These are phyloP conservation scores for Jimgerdemannia flammicorona DNA, from an alignment of 192 early-diverging fungal genomes.

Conservation along the genomic window DNA sequence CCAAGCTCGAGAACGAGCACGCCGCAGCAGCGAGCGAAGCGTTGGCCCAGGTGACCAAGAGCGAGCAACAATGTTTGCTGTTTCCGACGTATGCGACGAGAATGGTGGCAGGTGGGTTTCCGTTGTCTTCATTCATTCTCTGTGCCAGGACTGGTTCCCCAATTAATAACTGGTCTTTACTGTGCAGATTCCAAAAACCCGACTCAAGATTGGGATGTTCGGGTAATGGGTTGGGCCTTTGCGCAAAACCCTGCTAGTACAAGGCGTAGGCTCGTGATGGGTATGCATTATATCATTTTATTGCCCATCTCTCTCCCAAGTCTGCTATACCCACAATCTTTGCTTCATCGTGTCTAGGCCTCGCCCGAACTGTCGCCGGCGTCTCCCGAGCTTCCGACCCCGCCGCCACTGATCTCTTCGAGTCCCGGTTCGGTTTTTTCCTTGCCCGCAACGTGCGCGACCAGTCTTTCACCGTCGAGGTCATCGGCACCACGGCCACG, in stretches of 20 bases:
- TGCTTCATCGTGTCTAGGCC: conserved; percentile 13
- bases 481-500: conserved; percentile 38
- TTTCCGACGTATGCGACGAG: conserved; percentile 47
- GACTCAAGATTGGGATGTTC: conserved; percentile 15
- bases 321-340: too few species aligned
- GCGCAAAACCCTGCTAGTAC: conserved; percentile 18
- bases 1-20: neutral
- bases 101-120: neutral
- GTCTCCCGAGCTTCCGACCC: conserved; percentile 12
- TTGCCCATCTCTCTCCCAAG: neutral
- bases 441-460: conserved; percentile 45
- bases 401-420: conserved; percentile 10
- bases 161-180: too few species aligned
- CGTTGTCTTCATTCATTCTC: too few species aligned
- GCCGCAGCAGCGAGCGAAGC: neutral
- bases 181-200: neutral
- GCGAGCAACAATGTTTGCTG: conserved; percentile 37
- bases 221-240: conserved; percentile 30
- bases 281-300: conserved; percentile 8
- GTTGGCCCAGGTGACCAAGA: neutral
- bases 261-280: conserved; percentile 22
- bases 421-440: conserved; percentile 33
- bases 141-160: too few species aligned
- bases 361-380: conserved; percentile 26
- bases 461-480: conserved; percentile 41